Conservation (phyloP, 768 basidiomycete genomes). For the Podaxis mareebaensis region DNA sequence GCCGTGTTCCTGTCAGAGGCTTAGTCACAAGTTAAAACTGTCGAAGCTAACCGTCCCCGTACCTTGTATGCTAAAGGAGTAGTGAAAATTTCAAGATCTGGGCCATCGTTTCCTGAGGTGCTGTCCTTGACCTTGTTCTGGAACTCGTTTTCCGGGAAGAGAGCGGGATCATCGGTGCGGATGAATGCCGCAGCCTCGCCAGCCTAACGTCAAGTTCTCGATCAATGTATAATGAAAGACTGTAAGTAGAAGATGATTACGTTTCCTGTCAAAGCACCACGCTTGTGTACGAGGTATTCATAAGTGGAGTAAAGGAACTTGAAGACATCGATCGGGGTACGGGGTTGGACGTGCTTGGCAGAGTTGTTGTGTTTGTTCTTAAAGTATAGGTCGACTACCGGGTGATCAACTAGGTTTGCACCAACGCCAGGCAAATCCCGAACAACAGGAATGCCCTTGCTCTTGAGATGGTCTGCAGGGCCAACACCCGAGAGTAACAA, state of each 20-base stretch:
- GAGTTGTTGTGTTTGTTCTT: slow-evolving; percentile 50
- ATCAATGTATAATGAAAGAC: neutral
- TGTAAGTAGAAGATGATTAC: slow-evolving; percentile 34
- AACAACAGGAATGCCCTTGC: slow-evolving; percentile 54
- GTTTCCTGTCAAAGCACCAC: slow-evolving; percentile 55
- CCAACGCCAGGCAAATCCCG: slow-evolving; percentile 76
- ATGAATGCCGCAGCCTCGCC: slow-evolving; percentile 56
- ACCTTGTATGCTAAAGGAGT: slow-evolving; percentile 43
- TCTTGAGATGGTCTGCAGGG: slow-evolving; percentile 54
- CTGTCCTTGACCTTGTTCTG: slow-evolving; percentile 34
- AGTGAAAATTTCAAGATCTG: slow-evolving; percentile 44
- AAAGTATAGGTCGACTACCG: slow-evolving; percentile 50
- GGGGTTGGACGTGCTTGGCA: slow-evolving; percentile 38
- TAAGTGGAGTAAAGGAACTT: slow-evolving; percentile 33
- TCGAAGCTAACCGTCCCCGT: neutral
- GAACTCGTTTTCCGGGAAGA: slow-evolving; percentile 42
- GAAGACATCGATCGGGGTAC: slow-evolving; percentile 24
- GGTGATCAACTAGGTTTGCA: slow-evolving; percentile 70
- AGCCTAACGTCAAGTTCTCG: slow-evolving; percentile 24
- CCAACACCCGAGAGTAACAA: slow-evolving; percentile 80
- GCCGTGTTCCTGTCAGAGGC: slow-evolving; percentile 34
- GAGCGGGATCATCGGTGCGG: slow-evolving; percentile 44
- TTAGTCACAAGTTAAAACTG: neutral
- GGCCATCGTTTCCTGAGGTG: slow-evolving; percentile 39
- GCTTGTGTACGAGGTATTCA: slow-evolving; percentile 45